Percentiles rank a stretch among this genome's conserved stretches.
These are phyloP conservation scores for Gossypium lobatum DNA, from an alignment of 441 rosid genomes.

Conservation along the genomic window DNA sequence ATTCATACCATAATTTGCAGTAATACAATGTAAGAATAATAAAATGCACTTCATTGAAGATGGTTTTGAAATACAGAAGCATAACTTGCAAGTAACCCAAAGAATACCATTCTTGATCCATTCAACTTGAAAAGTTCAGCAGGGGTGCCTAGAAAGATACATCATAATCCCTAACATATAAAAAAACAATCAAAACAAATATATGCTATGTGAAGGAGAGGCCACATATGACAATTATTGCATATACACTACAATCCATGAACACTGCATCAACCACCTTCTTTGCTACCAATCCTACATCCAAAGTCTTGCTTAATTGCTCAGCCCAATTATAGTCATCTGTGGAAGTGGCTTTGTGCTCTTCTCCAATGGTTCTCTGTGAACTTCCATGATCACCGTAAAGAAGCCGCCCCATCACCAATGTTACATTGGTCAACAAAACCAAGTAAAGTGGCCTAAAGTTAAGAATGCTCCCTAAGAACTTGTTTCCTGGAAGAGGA, in stretches of 20 bases:
- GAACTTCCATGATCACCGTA: constrained; percentile 23
- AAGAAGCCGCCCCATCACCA: constrained; percentile 42
- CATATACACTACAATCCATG: constrained; percentile 67
- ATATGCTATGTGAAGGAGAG: constrained; percentile 32
- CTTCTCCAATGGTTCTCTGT: constrained; percentile 22
- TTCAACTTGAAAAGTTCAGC: background rate
- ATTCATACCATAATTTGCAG: too few species aligned
- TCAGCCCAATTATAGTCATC: constrained; percentile 41
- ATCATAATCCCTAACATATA: background rate
- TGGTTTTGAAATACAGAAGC: background rate
- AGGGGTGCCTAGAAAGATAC: background rate
- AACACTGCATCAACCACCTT: constrained; percentile 58
- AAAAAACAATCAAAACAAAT: background rate
- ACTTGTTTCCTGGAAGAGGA: constrained; percentile 39
- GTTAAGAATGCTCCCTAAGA: constrained; percentile 34
- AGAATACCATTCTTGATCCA: background rate
- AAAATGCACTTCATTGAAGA: background rate
- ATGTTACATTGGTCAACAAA: constrained; percentile 47
- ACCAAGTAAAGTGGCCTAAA: constrained; percentile 66
- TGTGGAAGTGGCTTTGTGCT: constrained; percentile 19
- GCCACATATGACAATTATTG: constrained; percentile 49
- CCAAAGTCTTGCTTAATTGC: constrained; percentile 59
- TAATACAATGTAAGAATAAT: too few species aligned
- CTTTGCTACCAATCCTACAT: constrained; percentile 47
- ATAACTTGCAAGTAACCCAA: background rate